phyloP scores from a whole-genome alignment of 805 yeast genomes.

The Cyberlindnera xishuangbannaensis region DNA sequence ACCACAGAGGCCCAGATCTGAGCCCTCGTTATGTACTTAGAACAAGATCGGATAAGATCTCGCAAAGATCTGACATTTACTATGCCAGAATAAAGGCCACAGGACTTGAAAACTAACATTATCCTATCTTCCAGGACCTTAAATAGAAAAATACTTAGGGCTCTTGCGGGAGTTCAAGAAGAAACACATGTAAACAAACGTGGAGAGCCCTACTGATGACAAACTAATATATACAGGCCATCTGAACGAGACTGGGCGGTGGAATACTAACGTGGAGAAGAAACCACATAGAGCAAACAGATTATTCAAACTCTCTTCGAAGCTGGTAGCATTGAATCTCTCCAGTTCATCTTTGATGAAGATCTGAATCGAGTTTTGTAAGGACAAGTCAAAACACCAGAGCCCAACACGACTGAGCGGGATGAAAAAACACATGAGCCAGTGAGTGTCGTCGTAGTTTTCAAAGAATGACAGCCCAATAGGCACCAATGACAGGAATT shows the following conservation, averaged over 20 bases:
- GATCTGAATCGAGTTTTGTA: constrained; percentile 30
- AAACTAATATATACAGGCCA: constrained; percentile 28
- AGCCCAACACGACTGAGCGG: constrained; percentile 33
- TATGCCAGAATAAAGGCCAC: too few species aligned
- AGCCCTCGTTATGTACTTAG: too few species aligned
- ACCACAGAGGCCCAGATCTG: too few species aligned
- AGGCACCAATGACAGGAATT: constrained; percentile 25
- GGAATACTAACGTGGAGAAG: constrained; percentile 26
- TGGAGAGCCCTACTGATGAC: too few species aligned
- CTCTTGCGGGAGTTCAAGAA: too few species aligned
- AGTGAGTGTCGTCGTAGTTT: constrained; percentile 11
- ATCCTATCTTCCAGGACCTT: too few species aligned
- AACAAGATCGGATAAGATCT: too few species aligned
- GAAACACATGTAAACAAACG: too few species aligned
- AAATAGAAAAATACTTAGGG: too few species aligned
- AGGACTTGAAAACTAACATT: too few species aligned
- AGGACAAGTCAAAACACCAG: constrained; percentile 36
- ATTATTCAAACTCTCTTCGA: constrained; percentile 29
- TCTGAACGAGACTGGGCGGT: constrained; percentile 25
- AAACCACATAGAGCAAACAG: constrained; percentile 27
- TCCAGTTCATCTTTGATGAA: constrained; percentile 26
- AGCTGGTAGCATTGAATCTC: constrained; percentile 30
- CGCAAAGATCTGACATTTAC: too few species aligned
- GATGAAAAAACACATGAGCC: constrained; percentile 21
- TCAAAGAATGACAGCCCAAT: constrained; percentile 20